Percentiles rank a stretch among this genome's conserved stretches.
phyloP scores from a whole-genome alignment of 768 basidiomycete species.

The Panaeolus papilionaceus region DNA sequence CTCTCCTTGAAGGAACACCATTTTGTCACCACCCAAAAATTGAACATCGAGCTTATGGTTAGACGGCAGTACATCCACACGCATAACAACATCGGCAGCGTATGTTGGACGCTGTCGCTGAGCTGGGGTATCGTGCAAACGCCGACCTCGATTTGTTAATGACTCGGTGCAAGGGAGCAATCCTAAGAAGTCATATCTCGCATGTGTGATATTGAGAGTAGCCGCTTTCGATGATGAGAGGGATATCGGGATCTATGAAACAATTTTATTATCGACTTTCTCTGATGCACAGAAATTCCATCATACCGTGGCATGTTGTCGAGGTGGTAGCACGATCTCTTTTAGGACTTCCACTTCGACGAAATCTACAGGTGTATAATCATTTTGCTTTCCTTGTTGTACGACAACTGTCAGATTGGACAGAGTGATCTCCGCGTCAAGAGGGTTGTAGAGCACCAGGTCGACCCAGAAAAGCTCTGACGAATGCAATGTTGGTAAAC shows the following conservation, averaged over 20 bases:
- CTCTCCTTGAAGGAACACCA: conserved; percentile 75
- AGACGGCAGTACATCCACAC: conserved; percentile 66
- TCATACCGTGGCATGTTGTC: conserved; percentile 2
- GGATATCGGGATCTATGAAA: conserved; percentile 56
- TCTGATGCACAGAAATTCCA: background rate
- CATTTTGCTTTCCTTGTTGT: conserved; percentile 40
- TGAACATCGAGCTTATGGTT: conserved; percentile 66
- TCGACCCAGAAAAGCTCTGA: conserved; percentile 84
- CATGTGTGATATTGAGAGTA: conserved; percentile 61
- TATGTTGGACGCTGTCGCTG: conserved; percentile 77
- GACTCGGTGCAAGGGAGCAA: conserved; percentile 73
- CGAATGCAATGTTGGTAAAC: conserved; percentile 8
- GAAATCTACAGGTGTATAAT: conserved; percentile 40
- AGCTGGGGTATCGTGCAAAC: conserved; percentile 75
- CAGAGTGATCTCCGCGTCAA: conserved; percentile 76
- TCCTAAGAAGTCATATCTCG: conserved; percentile 73
- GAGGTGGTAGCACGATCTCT: conserved; percentile 45
- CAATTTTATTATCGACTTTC: background rate
- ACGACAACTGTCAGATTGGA: conserved; percentile 64
- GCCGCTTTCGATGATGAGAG: conserved; percentile 59
- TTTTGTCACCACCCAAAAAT: conserved; percentile 55
- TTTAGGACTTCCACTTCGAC: conserved; percentile 66
- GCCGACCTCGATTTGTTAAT: conserved; percentile 71
- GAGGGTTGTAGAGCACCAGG: conserved; percentile 69
- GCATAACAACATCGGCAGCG: conserved; percentile 67